phyloP scores from a whole-genome alignment of 768 basidiomycete genomes.

The Termitomyces heimii region DNA sequence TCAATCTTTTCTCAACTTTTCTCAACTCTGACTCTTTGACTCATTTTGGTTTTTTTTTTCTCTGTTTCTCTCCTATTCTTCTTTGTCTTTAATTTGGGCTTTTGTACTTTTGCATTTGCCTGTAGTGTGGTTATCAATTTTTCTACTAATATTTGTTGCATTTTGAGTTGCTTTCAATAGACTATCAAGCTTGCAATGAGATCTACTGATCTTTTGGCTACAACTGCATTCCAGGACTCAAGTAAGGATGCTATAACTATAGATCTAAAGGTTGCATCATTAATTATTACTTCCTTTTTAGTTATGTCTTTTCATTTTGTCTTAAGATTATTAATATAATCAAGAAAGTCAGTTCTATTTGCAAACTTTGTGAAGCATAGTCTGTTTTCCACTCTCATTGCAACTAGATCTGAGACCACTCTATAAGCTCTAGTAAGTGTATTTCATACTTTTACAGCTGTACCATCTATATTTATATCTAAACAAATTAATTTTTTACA shows the following conservation, averaged over 20 bases:
- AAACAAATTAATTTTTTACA: neutral
- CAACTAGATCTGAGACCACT: slow-evolving; percentile 5
- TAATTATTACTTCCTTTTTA: neutral
- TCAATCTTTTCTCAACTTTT: too few relatives aligned
- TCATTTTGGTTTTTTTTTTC: too few relatives aligned
- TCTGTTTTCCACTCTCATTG: slow-evolving; percentile 7
- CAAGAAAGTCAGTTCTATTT: slow-evolving; percentile 5
- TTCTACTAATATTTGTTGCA: neutral
- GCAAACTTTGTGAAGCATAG: slow-evolving; percentile 3
- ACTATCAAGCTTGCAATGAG: neutral
- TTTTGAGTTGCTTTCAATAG: neutral
- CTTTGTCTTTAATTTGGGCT: too few relatives aligned
- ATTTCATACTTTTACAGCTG: slow-evolving; percentile 14
- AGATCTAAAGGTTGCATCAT: neutral
- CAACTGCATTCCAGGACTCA: neutral
- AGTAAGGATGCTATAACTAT: neutral
- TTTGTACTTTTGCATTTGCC: neutral
- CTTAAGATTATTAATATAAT: slow-evolving; percentile 10
- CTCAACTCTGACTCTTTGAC: too few relatives aligned
- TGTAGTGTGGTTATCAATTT: neutral
- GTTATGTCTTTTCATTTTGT: slow-evolving; percentile 11
- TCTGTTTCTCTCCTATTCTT: too few relatives aligned
- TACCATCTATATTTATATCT: slow-evolving; percentile 7
- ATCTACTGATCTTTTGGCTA: neutral
- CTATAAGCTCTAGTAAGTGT: slow-evolving; percentile 11